A percentile compares a stretch with the other conserved stretches of the same genome.
These are phyloP conservation scores for Talaromyces sp. DNA, from an alignment of 2,329 filamentous ascomycete genomes.

Conservation along the genomic window DNA sequence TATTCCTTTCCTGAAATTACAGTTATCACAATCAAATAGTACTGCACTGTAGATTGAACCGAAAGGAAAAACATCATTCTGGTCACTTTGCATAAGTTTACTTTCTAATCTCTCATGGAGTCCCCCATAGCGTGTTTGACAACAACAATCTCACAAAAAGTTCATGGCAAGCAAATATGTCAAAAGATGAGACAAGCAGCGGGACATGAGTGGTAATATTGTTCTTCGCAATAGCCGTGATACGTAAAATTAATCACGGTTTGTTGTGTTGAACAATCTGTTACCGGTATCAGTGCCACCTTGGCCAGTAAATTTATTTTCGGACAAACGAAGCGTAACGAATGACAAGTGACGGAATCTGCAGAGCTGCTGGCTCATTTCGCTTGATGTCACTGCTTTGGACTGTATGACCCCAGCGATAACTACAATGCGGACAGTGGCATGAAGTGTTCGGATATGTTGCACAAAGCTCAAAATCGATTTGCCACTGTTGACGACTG, in stretches of 20 bases:
- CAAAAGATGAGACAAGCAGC: not conserved
- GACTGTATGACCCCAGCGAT: constrained; percentile 58
- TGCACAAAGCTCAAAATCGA: constrained; percentile 51
- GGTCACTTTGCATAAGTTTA: constrained; percentile 5
- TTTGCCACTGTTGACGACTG: constrained; percentile 59
- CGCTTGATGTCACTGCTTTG: constrained; percentile 28
- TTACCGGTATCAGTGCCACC: constrained; percentile 59
- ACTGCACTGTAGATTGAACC: not conserved
- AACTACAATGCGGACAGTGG: constrained; percentile 51
- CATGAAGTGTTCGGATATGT: constrained; percentile 45
- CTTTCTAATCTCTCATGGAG: not conserved
- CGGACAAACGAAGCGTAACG: constrained; percentile 56
- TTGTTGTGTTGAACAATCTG: constrained; percentile 59
- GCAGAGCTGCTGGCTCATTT: constrained; percentile 24
- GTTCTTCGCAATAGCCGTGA: not conserved
- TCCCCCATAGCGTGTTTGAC: not conserved
- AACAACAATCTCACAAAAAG: not conserved
- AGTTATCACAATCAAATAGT: not conserved
- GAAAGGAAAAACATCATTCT: not conserved
- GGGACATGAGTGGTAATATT: not conserved
- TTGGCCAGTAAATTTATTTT: constrained; percentile 56
- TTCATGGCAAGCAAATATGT: constrained; percentile 1
- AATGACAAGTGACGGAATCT: constrained; percentile 38
- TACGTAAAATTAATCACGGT: constrained; percentile 36
- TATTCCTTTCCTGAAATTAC: not conserved